phyloP scores from a whole-genome alignment of 129 eudicot species.

The Escallonia herrerae region DNA sequence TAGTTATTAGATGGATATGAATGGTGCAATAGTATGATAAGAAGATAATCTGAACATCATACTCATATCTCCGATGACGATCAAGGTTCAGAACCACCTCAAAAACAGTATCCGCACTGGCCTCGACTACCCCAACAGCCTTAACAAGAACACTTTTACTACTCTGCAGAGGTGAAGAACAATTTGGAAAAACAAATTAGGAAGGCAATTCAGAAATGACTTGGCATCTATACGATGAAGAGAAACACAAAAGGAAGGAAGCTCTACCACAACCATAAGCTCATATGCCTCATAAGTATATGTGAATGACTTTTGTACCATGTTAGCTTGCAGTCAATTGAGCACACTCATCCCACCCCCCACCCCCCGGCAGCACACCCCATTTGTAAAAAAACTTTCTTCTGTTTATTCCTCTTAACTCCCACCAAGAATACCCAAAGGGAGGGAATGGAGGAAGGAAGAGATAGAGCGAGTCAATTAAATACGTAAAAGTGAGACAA shows the following conservation, averaged over 20 bases:
- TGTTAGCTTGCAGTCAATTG: too few species aligned
- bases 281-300: too few species aligned
- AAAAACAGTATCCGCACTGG: conserved; percentile 84
- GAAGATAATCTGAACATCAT: conserved; percentile 21
- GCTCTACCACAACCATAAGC: background rate
- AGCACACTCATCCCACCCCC: too few species aligned
- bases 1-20: conserved; percentile 24
- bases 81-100: conserved; percentile 76
- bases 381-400: too few species aligned
- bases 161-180: conserved; percentile 29
- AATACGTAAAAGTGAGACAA: too few species aligned
- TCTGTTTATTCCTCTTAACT: too few species aligned
- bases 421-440: too few species aligned
- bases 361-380: too few species aligned
- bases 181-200: conserved; percentile 6
- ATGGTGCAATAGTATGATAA: background rate
- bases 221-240: too few species aligned
- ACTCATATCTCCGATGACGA: conserved; percentile 81
- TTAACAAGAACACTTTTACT: conserved; percentile 84
- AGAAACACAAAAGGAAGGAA: background rate
- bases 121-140: conserved; percentile 85
- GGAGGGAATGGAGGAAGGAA: too few species aligned
- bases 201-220: background rate
- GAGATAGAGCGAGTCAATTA: too few species aligned
- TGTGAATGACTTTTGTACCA: too few species aligned